Evolutionary conservation across 495 filamentous ascomycete genomes (phyloP), one percentile per base, ranked within the genome.

Genomic region (Neohortaea acidophila): DNA sequence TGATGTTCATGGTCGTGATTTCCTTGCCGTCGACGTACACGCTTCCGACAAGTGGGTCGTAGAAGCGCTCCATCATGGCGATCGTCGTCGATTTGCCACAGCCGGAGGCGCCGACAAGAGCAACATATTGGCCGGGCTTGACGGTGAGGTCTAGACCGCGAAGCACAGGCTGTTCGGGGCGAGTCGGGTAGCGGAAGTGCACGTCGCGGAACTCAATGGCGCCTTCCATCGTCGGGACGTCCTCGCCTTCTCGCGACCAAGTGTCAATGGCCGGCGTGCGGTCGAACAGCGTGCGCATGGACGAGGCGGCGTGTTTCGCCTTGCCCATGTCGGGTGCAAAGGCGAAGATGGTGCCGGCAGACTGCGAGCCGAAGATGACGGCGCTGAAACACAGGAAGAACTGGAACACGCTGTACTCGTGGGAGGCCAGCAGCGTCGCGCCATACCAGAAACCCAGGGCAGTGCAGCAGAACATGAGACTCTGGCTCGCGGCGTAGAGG

Each of bases 401-500:
- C 36, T 79, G 75, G 51, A 82, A 77, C 53, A 82, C 68, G 39
- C 60, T 83, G 45, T 74, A 74, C 55, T 92, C 78, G 21, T 55
- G 46, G 22, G 67, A 66, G n/a, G 68, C 71, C 28, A 94, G 77
- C 26, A 89, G 65, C 2, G 68, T 76, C 21, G 84, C 85, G 34
- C 86, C 86, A 49, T 89, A 93, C 84, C 84, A 93, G 62, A 93
- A 94, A 1, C 78, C 84, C n/a, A 94, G 73, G 7, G 82, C 86
- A 33, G 83, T 72, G 48, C 75, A 82, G 31, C 84, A 67, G 65
- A 92, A 87, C 51, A 77, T 71, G 30, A 89, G 61, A 3, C 73
- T 72, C 55, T 94, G 84, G 34, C 84, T 81, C 13, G 72, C 59
- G 2, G 82, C 83, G 50, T 91, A 94, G 1, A 91, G 66, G 2